Conservation (phyloP, 23 red algal genomes). For the Chondrus crispus region DNA sequence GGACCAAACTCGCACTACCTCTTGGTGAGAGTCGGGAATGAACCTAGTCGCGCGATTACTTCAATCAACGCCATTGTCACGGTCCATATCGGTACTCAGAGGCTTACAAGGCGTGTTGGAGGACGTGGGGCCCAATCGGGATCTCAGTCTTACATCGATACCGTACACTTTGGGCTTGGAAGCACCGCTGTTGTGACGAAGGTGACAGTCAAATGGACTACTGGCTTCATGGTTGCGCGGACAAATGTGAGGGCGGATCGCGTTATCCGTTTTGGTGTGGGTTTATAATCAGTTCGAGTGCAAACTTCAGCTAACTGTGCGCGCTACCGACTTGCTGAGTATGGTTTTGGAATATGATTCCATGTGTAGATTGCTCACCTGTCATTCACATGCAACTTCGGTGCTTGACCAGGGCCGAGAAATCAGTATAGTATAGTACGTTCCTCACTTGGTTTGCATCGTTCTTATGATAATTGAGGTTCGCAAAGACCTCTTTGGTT, state of each 20-base stretch:
- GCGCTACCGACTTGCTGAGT: too few species aligned
- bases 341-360: too few species aligned
- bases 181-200: not conserved
- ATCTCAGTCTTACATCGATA: slow-evolving; percentile 14
- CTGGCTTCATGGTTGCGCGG: not conserved
- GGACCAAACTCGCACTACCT: not conserved
- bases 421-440: too few species aligned
- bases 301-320: too few species aligned
- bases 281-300: too few species aligned
- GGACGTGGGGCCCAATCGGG: not conserved
- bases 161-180: slow-evolving; percentile 50
- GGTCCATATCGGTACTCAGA: not conserved
- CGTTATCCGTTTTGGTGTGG: not conserved
- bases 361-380: too few species aligned
- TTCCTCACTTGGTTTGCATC: too few species aligned
- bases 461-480: too few species aligned
- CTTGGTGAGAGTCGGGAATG: slow-evolving; percentile 1
- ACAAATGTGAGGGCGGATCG: not conserved
- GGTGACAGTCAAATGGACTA: slow-evolving; percentile 38
- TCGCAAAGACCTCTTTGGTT: too few species aligned
- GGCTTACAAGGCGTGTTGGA: not conserved
- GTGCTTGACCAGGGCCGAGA: too few species aligned
- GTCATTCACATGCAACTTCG: too few species aligned
- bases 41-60: not conserved
- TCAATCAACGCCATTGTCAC: slow-evolving; percentile 23